Evolutionary conservation across 768 basidiomycete species (phyloP).

Genomic region (Mycena capillaripes): DNA sequence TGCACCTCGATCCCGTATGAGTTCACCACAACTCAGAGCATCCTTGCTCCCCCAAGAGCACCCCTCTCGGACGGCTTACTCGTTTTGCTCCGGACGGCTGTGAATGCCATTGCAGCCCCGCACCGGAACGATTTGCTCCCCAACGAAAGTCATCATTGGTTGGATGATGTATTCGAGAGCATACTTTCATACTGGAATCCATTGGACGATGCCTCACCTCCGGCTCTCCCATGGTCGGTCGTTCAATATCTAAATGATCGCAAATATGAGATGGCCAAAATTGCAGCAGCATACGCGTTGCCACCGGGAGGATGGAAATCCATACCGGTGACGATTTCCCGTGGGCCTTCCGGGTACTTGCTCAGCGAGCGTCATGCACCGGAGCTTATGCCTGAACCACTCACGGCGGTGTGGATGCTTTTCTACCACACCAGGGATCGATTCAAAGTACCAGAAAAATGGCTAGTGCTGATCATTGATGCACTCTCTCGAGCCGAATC

Average conservation of each 20-base stretch:
- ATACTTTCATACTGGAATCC: constrained; percentile 7
- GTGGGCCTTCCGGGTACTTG: neutral
- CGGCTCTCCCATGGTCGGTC: constrained; percentile 9
- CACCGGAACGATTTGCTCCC: neutral
- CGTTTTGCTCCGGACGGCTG: constrained; percentile 4
- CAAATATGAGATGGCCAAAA: constrained; percentile 2
- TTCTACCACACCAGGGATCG: constrained; percentile 1
- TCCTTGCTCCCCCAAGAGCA: constrained; percentile 1
- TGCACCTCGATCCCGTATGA: neutral
- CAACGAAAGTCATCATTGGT: constrained; percentile 2
- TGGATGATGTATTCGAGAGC: constrained; percentile 1
- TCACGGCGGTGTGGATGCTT: neutral
- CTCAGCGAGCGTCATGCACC: neutral
- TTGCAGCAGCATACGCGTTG: neutral
- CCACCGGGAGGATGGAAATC: constrained; percentile 4
- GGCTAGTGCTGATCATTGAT: neutral
- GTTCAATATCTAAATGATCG: constrained; percentile 6
- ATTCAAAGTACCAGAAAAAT: neutral
- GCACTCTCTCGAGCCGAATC: neutral
- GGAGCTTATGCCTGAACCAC: neutral
- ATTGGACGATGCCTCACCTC: neutral
- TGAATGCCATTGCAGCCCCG: constrained; percentile 2
- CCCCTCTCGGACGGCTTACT: neutral
- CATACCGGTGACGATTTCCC: neutral
- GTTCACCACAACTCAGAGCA: neutral